A percentile compares a stretch with the other conserved stretches of the same genome.
phyloP scores from a whole-genome alignment of 1,139 yeast genomes.

The Geotrichum europaeum region DNA sequence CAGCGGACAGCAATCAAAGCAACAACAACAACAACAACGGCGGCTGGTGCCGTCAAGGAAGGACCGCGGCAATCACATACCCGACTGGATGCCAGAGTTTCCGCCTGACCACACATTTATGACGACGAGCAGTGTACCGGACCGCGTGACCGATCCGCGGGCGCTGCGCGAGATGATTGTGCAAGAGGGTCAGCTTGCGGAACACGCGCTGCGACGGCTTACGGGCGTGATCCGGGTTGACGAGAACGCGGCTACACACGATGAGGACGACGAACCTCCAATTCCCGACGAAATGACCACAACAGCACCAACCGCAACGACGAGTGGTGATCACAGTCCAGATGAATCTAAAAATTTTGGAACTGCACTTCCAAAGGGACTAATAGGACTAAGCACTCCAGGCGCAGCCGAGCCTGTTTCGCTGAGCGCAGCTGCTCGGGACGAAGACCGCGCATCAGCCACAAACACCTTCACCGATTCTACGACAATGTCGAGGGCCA shows the following conservation, averaged over 20 bases:
- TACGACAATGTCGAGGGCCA: conserved; percentile 7
- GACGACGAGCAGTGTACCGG: conserved; percentile 61
- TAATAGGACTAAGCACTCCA: not conserved
- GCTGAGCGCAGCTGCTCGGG: not conserved
- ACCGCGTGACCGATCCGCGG: conserved; percentile 65
- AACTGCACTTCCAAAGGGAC: not conserved
- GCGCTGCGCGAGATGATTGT: conserved; percentile 64
- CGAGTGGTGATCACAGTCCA: not conserved
- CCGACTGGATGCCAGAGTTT: conserved; percentile 71
- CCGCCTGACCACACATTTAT: conserved; percentile 93
- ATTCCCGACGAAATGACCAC: not conserved
- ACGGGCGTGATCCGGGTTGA: conserved; percentile 32
- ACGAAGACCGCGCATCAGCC: conserved; percentile 19
- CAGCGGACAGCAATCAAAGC: conserved; percentile 19
- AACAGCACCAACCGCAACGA: not conserved
- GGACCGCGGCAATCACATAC: conserved; percentile 50
- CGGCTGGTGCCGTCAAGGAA: conserved; percentile 41
- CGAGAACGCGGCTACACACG: conserved; percentile 25
- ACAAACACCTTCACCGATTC: conserved; percentile 14
- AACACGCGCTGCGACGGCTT: conserved; percentile 58
- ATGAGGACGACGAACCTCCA: conserved; percentile 22
- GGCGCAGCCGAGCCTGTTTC: not conserved
- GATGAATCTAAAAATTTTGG: not conserved
- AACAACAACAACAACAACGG: conserved; percentile 23
- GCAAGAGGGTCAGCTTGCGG: conserved; percentile 75